Conservation (phyloP, 1,284 basidiomycete genomes). For the Fomes fomentarius region DNA sequence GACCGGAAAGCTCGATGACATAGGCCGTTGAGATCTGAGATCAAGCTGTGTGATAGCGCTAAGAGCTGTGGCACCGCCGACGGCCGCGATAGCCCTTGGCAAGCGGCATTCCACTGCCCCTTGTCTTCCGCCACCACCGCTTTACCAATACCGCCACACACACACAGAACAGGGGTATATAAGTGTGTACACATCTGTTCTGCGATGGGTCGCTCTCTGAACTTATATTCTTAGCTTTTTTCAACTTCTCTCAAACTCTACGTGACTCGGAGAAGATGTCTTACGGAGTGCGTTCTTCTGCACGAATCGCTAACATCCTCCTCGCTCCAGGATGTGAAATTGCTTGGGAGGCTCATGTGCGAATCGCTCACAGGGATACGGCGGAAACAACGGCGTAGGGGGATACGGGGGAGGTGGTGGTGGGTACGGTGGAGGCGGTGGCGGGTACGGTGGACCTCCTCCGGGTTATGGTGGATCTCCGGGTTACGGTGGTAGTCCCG, state of each 20-base stretch:
- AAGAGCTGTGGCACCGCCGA: slow-evolving; percentile 2
- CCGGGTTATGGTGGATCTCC: slow-evolving; percentile 32
- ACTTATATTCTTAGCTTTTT: background rate
- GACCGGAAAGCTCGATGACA: background rate
- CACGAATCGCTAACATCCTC: background rate
- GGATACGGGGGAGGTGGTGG: slow-evolving; percentile 34
- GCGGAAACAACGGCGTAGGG: slow-evolving; percentile 29
- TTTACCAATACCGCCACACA: background rate
- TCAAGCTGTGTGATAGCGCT: background rate
- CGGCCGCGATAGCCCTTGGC: background rate
- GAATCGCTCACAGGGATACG: slow-evolving; percentile 12
- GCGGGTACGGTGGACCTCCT: slow-evolving; percentile 33
- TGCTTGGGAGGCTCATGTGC: background rate
- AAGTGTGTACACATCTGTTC: background rate
- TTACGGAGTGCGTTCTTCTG: slow-evolving; percentile 14
- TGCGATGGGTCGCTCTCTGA: background rate
- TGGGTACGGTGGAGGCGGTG: slow-evolving; percentile 31
- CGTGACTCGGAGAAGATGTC: slow-evolving; percentile 6
- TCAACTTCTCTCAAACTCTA: background rate
- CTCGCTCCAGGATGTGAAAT: background rate
- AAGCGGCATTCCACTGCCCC: background rate
- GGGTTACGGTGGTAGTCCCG: slow-evolving; percentile 32
- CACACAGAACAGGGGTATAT: background rate
- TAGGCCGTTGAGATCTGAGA: background rate
- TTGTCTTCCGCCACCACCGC: slow-evolving; percentile 4